Base-by-base conservation (phyloP, 768 basidiomycete genomes). In the Asterophora parasitica region DNA sequence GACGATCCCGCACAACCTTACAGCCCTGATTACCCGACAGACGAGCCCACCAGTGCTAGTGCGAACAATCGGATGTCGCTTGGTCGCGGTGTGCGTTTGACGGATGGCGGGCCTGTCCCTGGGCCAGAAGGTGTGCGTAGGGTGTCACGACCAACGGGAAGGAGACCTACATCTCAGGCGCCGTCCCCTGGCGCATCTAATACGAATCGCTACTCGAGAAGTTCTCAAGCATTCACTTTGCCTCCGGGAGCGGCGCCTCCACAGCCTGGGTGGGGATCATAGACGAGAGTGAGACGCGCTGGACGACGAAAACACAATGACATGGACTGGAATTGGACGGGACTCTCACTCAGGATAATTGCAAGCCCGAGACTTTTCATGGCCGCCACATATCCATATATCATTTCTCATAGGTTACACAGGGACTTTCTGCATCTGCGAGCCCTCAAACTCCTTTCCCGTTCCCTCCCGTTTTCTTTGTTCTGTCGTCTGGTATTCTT, bases 61-160 rank as follows among this genome's bases (percentile, higher is more conserved):
- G 10, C 51, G 60, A 62, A 56, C 54, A 63, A 26, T 71, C 74
- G 40, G 61, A 65, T 16, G 74, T 73, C 53, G 71, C 46, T 42
- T 30, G 50, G 47, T 4, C 78, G 88, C 9, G 91, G 93, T 17
- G 76, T 96, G 40, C 83, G 83, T 37, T 66, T 97, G 47, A 79
- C 78, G 46, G 94, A 97, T 55, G 70, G 79, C 57, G 94, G 94
- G 11, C 91, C 90, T 32, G 87, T 93, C 2, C 83, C 88, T 33
- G 78, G 78, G 30, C 77, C 82, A 7, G 83, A 87, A 13, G 85
- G 86, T 44, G 92, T 92, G 20, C 78, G 91, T 33, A 69, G 92
- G 48, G 87, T 94, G 20, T 78, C 88, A 39, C 72, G 88, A 57
- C 80, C 76, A 39, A 60, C 71, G 7, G 67, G 67, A 32, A 74